Conservation (phyloP, 148 eudicot species). For the Pharnaceum exiguum region DNA sequence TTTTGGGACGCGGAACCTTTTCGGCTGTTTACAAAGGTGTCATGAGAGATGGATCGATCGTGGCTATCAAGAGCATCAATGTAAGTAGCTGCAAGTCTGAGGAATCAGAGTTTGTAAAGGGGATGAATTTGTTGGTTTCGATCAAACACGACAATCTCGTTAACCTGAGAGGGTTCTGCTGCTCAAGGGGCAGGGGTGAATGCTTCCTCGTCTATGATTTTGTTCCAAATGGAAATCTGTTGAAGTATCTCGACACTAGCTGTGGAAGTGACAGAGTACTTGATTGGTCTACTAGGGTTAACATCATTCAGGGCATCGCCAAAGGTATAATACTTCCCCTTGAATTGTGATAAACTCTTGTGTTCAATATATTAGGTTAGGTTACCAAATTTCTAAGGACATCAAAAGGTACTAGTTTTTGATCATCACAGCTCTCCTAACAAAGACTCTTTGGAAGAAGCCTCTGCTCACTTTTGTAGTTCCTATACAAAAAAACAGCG, state of each 20-base stretch:
- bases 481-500: too few species aligned
- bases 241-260: slow-evolving; percentile 53
- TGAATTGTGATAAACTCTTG: neutral
- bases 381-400: neutral
- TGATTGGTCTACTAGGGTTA: slow-evolving; percentile 76
- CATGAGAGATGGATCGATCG: slow-evolving; percentile 68
- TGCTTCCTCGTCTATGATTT: slow-evolving; percentile 81
- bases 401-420: too few species aligned
- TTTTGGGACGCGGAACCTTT: slow-evolving; percentile 69
- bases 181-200: slow-evolving; percentile 88
- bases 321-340: slow-evolving; percentile 45
- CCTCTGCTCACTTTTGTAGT: too few species aligned
- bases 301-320: slow-evolving; percentile 81
- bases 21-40: slow-evolving; percentile 82
- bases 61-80: slow-evolving; percentile 67
- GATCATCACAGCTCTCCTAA: too few species aligned
- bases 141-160: slow-evolving; percentile 77
- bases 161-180: slow-evolving; percentile 69
- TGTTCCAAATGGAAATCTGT: slow-evolving; percentile 62
- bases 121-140: slow-evolving; percentile 64
- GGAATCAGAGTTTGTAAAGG: slow-evolving; percentile 75
- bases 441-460: too few species aligned
- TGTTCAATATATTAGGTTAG: neutral
- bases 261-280: slow-evolving; percentile 36
- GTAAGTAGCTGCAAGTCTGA: slow-evolving; percentile 73